Conservation (phyloP, 2,329 filamentous ascomycete species). For the Fusarium mangiferae region DNA sequence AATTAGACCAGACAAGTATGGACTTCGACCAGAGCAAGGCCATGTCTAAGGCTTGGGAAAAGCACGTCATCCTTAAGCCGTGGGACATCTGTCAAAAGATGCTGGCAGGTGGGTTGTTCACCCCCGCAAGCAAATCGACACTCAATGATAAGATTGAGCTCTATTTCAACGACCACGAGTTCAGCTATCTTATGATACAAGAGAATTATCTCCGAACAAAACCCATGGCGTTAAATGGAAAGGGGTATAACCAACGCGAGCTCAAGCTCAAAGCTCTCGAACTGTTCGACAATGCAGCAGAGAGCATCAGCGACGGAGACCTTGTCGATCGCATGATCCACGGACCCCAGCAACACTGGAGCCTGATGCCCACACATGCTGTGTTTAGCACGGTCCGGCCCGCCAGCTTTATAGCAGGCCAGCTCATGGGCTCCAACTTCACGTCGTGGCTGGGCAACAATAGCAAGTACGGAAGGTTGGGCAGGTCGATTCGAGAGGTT, state of each 20-base stretch:
- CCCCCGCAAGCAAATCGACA: conserved; percentile 82
- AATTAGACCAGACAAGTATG: conserved; percentile 84
- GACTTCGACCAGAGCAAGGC: conserved; percentile 86
- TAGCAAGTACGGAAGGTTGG: conserved; percentile 83
- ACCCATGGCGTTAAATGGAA: conserved; percentile 70
- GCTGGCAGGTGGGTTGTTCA: conserved; percentile 86
- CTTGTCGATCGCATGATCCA: conserved; percentile 98
- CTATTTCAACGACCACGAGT: conserved; percentile 99
- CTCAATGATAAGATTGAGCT: conserved; percentile 98
- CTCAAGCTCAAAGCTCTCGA: conserved; percentile 85
- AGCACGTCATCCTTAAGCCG: conserved; percentile 94
- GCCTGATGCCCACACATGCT: conserved; percentile 95
- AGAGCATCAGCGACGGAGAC: conserved; percentile 97
- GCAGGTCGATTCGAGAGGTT: conserved; percentile 88
- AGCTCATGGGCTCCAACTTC: conserved; percentile 79
- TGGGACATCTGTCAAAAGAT: conserved; percentile 99
- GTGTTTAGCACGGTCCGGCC: conserved; percentile 95
- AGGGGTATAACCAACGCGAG: conserved; percentile 70
- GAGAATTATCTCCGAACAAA: conserved; percentile 94
- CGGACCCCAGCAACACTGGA: conserved; percentile 97
- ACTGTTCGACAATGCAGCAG: conserved; percentile 85
- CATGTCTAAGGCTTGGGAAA: conserved; percentile 99
- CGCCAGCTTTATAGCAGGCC: conserved; percentile 86
- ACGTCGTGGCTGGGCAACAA: conserved; percentile 96
- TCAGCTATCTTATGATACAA: conserved; percentile 96